Base-by-base conservation (phyloP, 1,284 basidiomycete genomes). In the Ustilago bromivora region DNA sequence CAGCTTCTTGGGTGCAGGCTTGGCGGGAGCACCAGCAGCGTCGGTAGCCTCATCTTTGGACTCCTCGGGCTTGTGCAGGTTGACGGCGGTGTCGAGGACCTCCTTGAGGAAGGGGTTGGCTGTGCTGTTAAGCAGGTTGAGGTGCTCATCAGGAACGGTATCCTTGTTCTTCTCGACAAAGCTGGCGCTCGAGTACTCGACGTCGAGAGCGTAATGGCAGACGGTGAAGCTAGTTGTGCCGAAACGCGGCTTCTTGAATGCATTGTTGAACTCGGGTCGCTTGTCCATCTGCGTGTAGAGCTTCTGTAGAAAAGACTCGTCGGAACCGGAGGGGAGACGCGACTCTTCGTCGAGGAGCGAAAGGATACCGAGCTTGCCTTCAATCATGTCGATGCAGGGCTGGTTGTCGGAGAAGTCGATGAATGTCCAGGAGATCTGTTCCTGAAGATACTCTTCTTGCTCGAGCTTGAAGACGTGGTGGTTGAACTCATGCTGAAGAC, bases 101-200 rank as follows among this genome's bases (percentile, higher is more conserved):
- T 98, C 95, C 86, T 94, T 94, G 68, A 99, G 88, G 90, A 99
- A 98, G 1, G 91, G 88, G 84, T 98, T 99, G 86, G 92, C 93
- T 12, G 96, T 96, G 23, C 89, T 88, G 63, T 92, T 91, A 38
- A 99, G 90, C 12, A 99, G 89, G 8, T 91, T 88, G 89, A 99
- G 93, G 65, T 98, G 96, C 85, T 99, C 97, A 82, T 99, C 97
- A 0, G 97, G 97, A 2, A 99, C 97, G 1, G 97, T 98, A 87
- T 99, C 97, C 61, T 96, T 90, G 86, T 99, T 99, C 89, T 99
- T 99, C 88, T 99, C 97, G 86, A 99, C 89, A 88, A 99, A 99
- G 17, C 97, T 96, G 74, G 98, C 96, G 8, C 93, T 95, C 84
- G 98, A 96, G 87, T 99, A 99, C 1, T 95, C 97, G 69, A 99